Evolutionary conservation across 2,329 filamentous ascomycete species (phyloP).

Genomic region (Penicillium sp.): DNA sequence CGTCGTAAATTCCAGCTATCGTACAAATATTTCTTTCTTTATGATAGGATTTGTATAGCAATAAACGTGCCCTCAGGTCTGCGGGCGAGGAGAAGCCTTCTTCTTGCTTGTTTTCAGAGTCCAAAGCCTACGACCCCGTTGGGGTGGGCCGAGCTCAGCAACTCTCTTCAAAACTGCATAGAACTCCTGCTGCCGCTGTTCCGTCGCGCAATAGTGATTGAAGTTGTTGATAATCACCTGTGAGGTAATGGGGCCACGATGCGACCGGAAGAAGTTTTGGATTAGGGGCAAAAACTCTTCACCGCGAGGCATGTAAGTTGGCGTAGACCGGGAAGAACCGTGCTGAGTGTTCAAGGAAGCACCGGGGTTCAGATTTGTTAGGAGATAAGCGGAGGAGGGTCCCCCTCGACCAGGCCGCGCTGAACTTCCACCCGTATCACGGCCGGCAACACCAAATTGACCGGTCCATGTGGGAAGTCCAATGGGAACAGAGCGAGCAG

Average conservation of each 20-base stretch:
- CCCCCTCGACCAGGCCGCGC: slow-evolving; percentile 38
- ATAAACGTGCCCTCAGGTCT: not conserved
- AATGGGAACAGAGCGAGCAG: slow-evolving; percentile 70
- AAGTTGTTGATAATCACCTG: slow-evolving; percentile 91
- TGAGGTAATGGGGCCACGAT: slow-evolving; percentile 75
- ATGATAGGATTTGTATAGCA: not conserved
- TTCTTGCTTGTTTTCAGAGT: slow-evolving; percentile 55
- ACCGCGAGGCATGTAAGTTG: slow-evolving; percentile 41
- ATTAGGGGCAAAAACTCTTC: slow-evolving; percentile 72
- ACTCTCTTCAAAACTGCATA: slow-evolving; percentile 76
- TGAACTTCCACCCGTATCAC: slow-evolving; percentile 41
- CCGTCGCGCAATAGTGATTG: slow-evolving; percentile 71
- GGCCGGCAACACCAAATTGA: slow-evolving; percentile 72
- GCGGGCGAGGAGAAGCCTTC: not conserved
- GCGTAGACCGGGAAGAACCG: slow-evolving; percentile 42
- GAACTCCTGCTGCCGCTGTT: slow-evolving; percentile 72
- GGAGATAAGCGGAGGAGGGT: slow-evolving; percentile 41
- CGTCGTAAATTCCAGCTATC: not conserved
- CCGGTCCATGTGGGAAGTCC: slow-evolving; percentile 95
- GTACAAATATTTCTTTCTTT: not conserved
- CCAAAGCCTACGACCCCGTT: slow-evolving; percentile 55
- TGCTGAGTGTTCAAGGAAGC: slow-evolving; percentile 22
- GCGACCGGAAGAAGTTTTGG: slow-evolving; percentile 71
- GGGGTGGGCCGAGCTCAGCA: slow-evolving; percentile 61
- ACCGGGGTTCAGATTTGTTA: slow-evolving; percentile 38